Evolutionary conservation across 148 eudicot genomes (phyloP).

Genomic region (Oxyria digyna): DNA sequence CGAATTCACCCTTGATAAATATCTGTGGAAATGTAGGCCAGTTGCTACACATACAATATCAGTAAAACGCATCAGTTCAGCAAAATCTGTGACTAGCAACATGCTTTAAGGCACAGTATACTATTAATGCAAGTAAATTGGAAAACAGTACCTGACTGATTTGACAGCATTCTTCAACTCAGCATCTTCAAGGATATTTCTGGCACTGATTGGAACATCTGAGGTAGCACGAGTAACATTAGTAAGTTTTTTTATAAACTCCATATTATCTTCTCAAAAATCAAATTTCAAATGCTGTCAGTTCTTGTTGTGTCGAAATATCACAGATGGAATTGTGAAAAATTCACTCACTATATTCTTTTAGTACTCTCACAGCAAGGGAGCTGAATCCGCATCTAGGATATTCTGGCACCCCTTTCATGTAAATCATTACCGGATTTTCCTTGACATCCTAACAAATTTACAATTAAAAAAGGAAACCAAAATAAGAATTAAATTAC

Average conservation of each 20-base stretch:
- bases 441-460: conserved; percentile 75
- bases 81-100: not conserved
- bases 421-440: conserved; percentile 83
- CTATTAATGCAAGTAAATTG: not conserved
- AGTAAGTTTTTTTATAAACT: not conserved
- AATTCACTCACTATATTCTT: conserved; percentile 56
- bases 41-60: conserved; percentile 29
- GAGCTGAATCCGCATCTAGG: conserved; percentile 96
- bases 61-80: not conserved
- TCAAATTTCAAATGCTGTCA: not conserved
- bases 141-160: conserved; percentile 41
- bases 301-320: not conserved
- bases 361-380: conserved; percentile 71
- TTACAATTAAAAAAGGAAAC: not conserved
- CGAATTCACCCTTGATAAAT: conserved; percentile 68
- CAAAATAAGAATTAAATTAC: not conserved
- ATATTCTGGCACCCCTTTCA: conserved; percentile 79
- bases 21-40: conserved; percentile 83
- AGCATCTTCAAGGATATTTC: conserved; percentile 79
- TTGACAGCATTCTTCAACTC: conserved; percentile 88
- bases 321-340: not conserved
- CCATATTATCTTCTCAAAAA: not conserved
- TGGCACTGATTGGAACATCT: conserved; percentile 77
- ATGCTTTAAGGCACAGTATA: not conserved
- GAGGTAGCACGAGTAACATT: conserved; percentile 11